These are phyloP conservation scores for Manihot esculenta DNA, from an alignment of 441 rosid genomes.

Conservation along the genomic window DNA sequence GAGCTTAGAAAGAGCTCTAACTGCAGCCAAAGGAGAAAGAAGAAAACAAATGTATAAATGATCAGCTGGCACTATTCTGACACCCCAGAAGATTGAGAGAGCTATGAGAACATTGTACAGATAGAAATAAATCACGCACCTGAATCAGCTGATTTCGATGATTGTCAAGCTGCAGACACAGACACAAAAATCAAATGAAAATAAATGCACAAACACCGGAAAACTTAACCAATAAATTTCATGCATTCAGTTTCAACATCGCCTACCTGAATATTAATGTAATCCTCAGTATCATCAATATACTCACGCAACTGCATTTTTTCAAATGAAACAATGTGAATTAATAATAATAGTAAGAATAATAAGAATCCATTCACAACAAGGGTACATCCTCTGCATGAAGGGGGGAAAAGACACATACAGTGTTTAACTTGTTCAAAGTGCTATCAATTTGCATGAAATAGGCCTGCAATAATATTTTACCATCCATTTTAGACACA, in stretches of 20 bases:
- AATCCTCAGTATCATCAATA: conserved; percentile 97
- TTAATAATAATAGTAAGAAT: too few species aligned
- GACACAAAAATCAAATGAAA: conserved; percentile 1
- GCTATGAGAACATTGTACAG: not conserved
- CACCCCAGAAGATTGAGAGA: not conserved
- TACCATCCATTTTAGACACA: conserved; percentile 16
- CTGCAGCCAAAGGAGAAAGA: conserved; percentile 42
- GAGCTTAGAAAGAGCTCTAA: conserved; percentile 81
- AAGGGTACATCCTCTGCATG: too few species aligned
- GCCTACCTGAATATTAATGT: conserved; percentile 90
- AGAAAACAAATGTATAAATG: not conserved
- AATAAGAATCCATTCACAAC: not conserved
- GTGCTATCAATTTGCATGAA: conserved; percentile 96
- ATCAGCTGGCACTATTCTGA: not conserved
- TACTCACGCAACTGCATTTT: conserved; percentile 83
- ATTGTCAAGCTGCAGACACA: conserved; percentile 79
- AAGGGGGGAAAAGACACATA: conserved; percentile 25
- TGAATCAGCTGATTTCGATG: conserved; percentile 98
- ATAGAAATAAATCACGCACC: conserved; percentile 34
- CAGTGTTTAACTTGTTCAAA: conserved; percentile 81
- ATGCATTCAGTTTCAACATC: conserved; percentile 10
- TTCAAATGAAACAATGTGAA: conserved; percentile 21
- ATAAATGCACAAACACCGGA: not conserved
- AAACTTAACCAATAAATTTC: not conserved
- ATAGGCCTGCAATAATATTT: conserved; percentile 65